These are phyloP conservation scores for Lachnellula willkommii DNA, from an alignment of 2,329 filamentous ascomycete genomes.

Conservation along the genomic window DNA sequence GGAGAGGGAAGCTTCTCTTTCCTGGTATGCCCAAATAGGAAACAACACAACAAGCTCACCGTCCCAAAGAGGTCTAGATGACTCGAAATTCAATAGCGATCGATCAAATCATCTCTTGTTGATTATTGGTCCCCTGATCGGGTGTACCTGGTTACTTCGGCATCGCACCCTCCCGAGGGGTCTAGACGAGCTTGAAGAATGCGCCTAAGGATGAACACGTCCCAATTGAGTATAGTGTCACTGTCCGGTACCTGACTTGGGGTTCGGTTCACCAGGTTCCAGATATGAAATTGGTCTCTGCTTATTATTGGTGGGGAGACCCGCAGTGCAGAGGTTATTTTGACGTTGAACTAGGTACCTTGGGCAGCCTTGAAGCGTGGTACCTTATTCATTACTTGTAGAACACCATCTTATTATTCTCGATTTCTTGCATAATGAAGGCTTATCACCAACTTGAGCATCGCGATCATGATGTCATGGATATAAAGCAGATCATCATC, in stretches of 20 bases:
- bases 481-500: too few species aligned
- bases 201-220: background rate
- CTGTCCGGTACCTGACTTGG: background rate
- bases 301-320: background rate
- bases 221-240: too few species aligned
- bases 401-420: background rate
- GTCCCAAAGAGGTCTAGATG: background rate
- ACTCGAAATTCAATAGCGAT: background rate
- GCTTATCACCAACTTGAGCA: too few species aligned
- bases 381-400: background rate
- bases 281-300: background rate
- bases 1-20: background rate
- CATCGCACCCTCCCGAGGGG: background rate
- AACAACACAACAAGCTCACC: background rate
- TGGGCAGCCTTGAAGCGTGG: background rate
- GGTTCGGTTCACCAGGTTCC: too few species aligned
- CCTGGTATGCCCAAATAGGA: background rate
- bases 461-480: too few species aligned
- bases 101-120: slow-evolving; percentile 4
- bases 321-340: background rate
- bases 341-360: background rate
- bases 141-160: background rate
- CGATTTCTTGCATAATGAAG: too few species aligned
- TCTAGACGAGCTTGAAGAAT: background rate
- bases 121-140: slow-evolving; percentile 8